Base-by-base conservation (phyloP, 1,139 yeast species). In the Yamadazyma siamensis region DNA sequence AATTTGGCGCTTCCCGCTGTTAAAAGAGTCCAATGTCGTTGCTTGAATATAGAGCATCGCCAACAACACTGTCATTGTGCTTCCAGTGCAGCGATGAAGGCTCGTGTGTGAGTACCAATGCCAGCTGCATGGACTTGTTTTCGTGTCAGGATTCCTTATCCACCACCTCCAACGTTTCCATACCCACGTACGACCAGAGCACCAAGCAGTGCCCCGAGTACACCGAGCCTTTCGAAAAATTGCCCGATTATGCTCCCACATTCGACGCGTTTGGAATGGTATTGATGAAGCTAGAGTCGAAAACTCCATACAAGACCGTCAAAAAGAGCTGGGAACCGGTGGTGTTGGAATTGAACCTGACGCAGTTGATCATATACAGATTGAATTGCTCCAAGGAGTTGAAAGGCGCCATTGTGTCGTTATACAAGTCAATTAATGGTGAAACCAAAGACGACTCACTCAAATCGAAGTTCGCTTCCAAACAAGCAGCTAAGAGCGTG, bases 261-360 rank as follows among this genome's bases (percentile, higher is more conserved):
- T 42, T 62, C 9, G 56, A 57, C 27, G 51, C 39, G 31, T 61
- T 50, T 39, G 71, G 74, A 2, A 31, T 64, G 10, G 47, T 60
- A 3, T 48, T 66, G 21, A 36, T 58, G 25, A 61, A 64, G 29
- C 54, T 60, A 4, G 74, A 67, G 44, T 61, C 65, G 33, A 32
- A 42, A 9, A 60, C 69, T 2, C 74, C 74, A 1, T 67, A 54
- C 36, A 63, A 58, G 36, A 38, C 46, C 34, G 58, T 37, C 16
- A 47, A 45, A 15, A 34, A 63, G 17, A 34, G 45, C 6, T 77
- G 82, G 81, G 54, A 54, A 31, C 68, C 72, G 0, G 75, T 71
- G 24, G 48, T 71, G 27, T 51, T 75, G n/a, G 79, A 71, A 38
- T 52, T 78, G 32, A 75, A 77, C 50, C 74, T 77, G 38, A 78